Base-by-base conservation (phyloP, 805 yeast species). In the Osmozyma mogii region DNA sequence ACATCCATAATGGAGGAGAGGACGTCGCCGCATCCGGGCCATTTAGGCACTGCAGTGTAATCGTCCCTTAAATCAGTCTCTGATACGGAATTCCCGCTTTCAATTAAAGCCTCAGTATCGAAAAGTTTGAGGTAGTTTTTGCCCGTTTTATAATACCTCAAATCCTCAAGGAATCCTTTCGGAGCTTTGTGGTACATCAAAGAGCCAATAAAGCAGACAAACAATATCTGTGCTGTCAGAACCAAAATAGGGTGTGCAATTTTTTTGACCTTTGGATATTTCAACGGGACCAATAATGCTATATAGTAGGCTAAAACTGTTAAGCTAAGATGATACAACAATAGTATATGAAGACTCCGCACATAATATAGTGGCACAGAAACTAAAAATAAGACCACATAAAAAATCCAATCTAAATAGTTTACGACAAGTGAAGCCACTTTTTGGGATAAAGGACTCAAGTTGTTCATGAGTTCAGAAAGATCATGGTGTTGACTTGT, bases 21-120 rank as follows among this genome's bases (percentile, higher is more conserved):
- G 11, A 83, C 61, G 47, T 83, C 94, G 2, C 94, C 94, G 9
- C 88, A 83, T 0, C 94, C 94, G 1, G 94, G 92, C 70, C 74
- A 68, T 13, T 52, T 47, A 1, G 66, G 63, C 2, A 58, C 52
- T 4, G 52, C 44, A 0, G 68, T 58, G 22, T 34, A 45, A 24
- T 49, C 44, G 9, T 34, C 37, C 1, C n/a, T n/a, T n/a, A n/a
- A n/a, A n/a, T n/a, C 29, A 26, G 9, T 36, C 34, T 10, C 37
- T 36, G 9, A 33, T 20, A n/a, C 22, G 26, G 31, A 5, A 34
- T 29, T 15, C 50, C 63, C 60, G 22, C 45, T 53, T 20, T 58
- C 45, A 25, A 52, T 36, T 40, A 54, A 28, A 3, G 49, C 43
- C 14, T 53, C 37, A 15, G 56, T 50, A 41, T 68, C 68, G 50